Evolutionary conservation across 1,284 basidiomycete species (phyloP), one percentile per base, ranked within the genome.

Genomic region (Fistulinella cinereoalba): DNA sequence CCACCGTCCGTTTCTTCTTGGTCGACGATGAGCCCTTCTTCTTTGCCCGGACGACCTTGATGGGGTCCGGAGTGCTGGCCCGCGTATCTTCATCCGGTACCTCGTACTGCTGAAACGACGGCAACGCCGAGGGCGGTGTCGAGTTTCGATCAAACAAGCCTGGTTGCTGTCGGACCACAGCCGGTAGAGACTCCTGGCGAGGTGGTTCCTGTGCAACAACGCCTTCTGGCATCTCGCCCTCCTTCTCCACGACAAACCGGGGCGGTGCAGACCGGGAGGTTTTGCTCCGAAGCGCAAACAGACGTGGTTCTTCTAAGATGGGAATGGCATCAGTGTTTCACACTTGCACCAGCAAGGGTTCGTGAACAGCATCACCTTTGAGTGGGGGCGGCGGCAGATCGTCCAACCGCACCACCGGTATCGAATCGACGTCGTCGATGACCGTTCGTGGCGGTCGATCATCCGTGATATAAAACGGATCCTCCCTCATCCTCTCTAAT

Each of bases 391-490:
- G 70, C 7, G 80, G 80, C 62, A 88, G 72, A 52, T 77, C 79
- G 44, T 95, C 90, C 27, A 96, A 71, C 53, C 72, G 79, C 22
- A 94, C 87, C 23, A 96, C 80, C 0, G 93, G 90, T 66, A 96
- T 95, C 5, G 80, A 76, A 56, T 93, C 92, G 12, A 96, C 59
- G 59, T 94, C 89, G 22, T 83, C 77, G 6, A 69, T 66, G 16
- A 62, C 61, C 41, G 62, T 56, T 45, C 67, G 72, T 37, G 69
- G 61, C 5, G 77, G 70, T 52, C 64, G 69, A 45, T 81, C 79
- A 47, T 88, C 86, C 31, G 81, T 75, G 51, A 95, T 84, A 62
- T 95, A 95, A 68, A 92, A 95, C 9, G 92, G 92, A 64, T 95
- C 91, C 54, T 91, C 88, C 41, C 79, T 79, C 53, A 83, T 72